Conservation (phyloP, 306 rosid genomes). For the Mucuna pruriens region DNA sequence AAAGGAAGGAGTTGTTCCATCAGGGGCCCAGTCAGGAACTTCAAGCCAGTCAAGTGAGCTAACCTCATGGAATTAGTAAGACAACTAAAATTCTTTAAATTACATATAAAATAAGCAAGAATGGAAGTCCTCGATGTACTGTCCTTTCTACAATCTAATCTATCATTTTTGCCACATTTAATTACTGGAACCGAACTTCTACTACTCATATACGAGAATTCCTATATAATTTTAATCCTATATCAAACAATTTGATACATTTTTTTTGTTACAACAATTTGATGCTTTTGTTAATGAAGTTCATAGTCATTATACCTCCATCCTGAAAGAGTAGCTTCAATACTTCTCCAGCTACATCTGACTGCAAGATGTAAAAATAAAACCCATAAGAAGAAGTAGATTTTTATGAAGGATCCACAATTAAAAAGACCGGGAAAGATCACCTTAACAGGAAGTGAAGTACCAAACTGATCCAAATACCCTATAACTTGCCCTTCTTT, state of each 20-base stretch:
- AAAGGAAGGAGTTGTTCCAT: neutral
- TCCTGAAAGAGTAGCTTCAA: slow-evolving; percentile 80
- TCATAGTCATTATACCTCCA: slow-evolving; percentile 67
- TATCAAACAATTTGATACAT: neutral
- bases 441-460: slow-evolving; percentile 90
- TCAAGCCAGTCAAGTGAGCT: slow-evolving; percentile 4
- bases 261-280: neutral
- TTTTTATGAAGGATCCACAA: slow-evolving; percentile 7
- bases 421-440: slow-evolving; percentile 33
- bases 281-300: neutral
- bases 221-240: neutral
- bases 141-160: neutral
- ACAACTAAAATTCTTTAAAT: slow-evolving; percentile 7
- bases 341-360: slow-evolving; percentile 90
- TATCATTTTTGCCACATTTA: neutral
- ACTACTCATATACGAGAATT: neutral
- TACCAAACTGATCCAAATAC: slow-evolving; percentile 86
- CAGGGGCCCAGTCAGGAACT: neutral
- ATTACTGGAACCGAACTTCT: neutral
- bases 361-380: slow-evolving; percentile 62
- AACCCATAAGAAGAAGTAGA: slow-evolving; percentile 41
- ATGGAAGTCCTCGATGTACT: neutral
- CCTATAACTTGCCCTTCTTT: slow-evolving; percentile 93
- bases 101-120: neutral
- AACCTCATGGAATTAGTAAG: neutral